These are phyloP conservation scores for Psidium guajava DNA, from an alignment of 345 rosid genomes.

Conservation along the genomic window DNA sequence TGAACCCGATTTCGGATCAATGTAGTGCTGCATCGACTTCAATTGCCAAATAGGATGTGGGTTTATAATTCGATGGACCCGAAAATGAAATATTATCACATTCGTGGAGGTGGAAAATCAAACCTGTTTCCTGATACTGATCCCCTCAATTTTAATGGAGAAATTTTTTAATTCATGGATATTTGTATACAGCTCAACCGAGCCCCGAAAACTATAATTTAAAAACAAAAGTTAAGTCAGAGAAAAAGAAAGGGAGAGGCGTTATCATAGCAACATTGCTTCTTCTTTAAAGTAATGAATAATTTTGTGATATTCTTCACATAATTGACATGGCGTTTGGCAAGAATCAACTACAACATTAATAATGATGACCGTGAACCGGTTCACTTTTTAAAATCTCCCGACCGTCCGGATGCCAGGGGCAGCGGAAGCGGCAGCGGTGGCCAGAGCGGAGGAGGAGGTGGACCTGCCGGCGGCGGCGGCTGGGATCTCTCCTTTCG, in stretches of 20 bases:
- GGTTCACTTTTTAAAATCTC: neutral
- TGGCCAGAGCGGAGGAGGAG: neutral
- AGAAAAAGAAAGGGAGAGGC: neutral
- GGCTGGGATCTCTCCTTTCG: neutral
- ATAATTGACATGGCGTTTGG: neutral
- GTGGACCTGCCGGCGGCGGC: neutral
- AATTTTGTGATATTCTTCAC: neutral
- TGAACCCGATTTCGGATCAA: too few relatives aligned
- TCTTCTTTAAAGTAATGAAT: neutral
- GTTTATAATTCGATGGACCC: neutral
- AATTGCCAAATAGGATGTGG: neutral
- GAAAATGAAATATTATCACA: neutral
- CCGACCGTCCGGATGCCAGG: neutral
- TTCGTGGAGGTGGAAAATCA: neutral
- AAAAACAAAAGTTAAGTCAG: neutral
- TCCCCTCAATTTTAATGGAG: neutral
- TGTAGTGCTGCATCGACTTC: too few relatives aligned
- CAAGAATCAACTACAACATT: neutral
- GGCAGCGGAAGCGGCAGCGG: neutral
- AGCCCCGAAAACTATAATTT: neutral
- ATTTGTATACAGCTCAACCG: too few relatives aligned
- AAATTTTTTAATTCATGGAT: neutral
- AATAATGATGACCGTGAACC: neutral
- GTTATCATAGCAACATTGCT: neutral
- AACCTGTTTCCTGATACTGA: neutral